These are phyloP conservation scores for Mortierella alpina DNA, from an alignment of 192 early-diverging fungal species.

Conservation along the genomic window DNA sequence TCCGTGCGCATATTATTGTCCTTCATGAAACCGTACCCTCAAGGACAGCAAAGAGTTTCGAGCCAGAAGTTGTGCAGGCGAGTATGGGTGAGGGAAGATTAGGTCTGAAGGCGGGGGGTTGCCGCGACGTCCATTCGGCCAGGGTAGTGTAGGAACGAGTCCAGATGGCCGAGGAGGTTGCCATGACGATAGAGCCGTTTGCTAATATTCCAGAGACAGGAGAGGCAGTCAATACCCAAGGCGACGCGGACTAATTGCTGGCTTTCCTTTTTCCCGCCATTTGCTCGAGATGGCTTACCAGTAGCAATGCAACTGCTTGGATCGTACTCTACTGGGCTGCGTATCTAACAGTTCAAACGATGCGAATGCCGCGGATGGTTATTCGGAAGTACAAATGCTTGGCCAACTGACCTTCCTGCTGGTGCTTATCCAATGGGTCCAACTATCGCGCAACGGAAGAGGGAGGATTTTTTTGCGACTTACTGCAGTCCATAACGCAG, in stretches of 20 bases:
- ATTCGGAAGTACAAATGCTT: neutral
- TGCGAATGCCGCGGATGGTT: too few relatives aligned
- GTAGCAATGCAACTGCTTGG: conserved; percentile 4
- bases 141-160: neutral
- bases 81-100: conserved; percentile 17
- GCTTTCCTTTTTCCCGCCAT: too few relatives aligned
- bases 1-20: too few relatives aligned
- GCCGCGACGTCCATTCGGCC: neutral
- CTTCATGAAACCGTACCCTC: conserved; percentile 6
- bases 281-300: neutral
- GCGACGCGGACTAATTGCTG: too few relatives aligned
- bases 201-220: neutral
- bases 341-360: neutral
- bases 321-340: conserved; percentile 3
- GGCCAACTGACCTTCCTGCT: neutral
- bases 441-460: too few relatives aligned
- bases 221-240: neutral
- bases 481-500: too few relatives aligned
- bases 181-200: conserved; percentile 18
- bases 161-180: neutral
- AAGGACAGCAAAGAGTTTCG: conserved; percentile 16
- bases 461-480: too few relatives aligned
- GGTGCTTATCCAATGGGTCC: too few relatives aligned
- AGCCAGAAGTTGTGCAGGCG: conserved; percentile 3
- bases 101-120: neutral